These are phyloP conservation scores for Rhododendron kiyosumense DNA, from an alignment of 148 eudicot species.

Conservation along the genomic window DNA sequence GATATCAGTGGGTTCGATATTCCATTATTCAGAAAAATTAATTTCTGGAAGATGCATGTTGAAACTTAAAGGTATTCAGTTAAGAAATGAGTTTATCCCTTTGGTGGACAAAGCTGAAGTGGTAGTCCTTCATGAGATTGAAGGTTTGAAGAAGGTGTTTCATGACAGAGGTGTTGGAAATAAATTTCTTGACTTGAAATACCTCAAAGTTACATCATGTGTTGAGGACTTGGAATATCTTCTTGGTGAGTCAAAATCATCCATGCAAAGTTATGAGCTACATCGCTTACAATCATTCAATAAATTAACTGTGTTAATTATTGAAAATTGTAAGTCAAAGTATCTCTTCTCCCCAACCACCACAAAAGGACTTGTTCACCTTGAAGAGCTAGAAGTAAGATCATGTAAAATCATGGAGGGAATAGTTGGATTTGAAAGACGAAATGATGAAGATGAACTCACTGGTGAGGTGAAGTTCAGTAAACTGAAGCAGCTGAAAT, in stretches of 20 bases:
- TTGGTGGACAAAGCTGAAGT: not conserved
- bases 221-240: too few species aligned
- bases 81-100: not conserved
- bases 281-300: not conserved
- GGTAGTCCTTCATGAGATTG: accelerated
- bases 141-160: too few species aligned
- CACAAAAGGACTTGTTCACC: not conserved
- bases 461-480: not conserved
- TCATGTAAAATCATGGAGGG: not conserved
- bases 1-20: not conserved
- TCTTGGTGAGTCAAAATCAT: too few species aligned
- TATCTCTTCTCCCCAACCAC: not conserved
- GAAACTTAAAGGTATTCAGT: not conserved
- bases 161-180: too few species aligned
- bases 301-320: not conserved
- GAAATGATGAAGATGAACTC: too few species aligned
- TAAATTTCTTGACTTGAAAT: too few species aligned
- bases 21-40: accelerated
- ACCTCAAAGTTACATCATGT: too few species aligned
- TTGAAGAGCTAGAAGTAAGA: not conserved
- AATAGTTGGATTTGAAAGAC: not conserved
- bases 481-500: not conserved
- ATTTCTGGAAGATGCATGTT: not conserved
- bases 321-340: not conserved
- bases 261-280: not conserved